These are phyloP conservation scores for Brassica balearica DNA, from an alignment of 441 rosid genomes.

Conservation along the genomic window DNA sequence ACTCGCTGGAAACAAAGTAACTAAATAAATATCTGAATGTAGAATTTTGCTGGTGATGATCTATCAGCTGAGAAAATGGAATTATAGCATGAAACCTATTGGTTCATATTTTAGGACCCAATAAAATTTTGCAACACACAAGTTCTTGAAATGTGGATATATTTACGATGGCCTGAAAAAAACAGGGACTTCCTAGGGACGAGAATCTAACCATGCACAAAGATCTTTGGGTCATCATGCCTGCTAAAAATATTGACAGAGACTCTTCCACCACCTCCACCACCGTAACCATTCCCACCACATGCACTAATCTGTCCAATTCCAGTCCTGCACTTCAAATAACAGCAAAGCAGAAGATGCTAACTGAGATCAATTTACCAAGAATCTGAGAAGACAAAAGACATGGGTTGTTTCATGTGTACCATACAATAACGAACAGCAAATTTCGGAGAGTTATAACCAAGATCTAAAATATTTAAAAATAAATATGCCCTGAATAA, in stretches of 20 bases:
- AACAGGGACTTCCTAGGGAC: slow-evolving; percentile 23
- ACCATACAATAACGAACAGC: slow-evolving; percentile 30
- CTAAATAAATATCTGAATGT: slow-evolving; percentile 13
- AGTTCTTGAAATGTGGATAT: slow-evolving; percentile 7
- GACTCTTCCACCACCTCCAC: slow-evolving; percentile 99
- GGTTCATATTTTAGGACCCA: slow-evolving; percentile 20
- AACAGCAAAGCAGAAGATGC: slow-evolving; percentile 24
- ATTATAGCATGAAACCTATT: background rate
- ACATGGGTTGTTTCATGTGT: slow-evolving; percentile 11
- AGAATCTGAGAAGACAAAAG: slow-evolving; percentile 32
- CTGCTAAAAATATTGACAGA: slow-evolving; percentile 92
- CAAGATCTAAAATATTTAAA: slow-evolving; percentile 12
- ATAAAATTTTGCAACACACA: slow-evolving; percentile 10
- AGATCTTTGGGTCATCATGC: slow-evolving; percentile 87
- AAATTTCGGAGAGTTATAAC: background rate
- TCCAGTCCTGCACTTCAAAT: slow-evolving; percentile 89
- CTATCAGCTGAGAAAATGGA: slow-evolving; percentile 12
- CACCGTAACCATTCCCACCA: slow-evolving; percentile 95
- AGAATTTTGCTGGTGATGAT: slow-evolving; percentile 9
- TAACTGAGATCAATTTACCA: slow-evolving; percentile 37
- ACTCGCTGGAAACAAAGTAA: slow-evolving; percentile 21
- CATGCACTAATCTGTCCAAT: slow-evolving; percentile 89
- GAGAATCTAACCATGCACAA: slow-evolving; percentile 86
- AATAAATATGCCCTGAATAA: background rate
- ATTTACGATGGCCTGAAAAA: slow-evolving; percentile 18